A percentile compares a stretch with the other conserved stretches of the same genome.
Evolutionary conservation across 2,329 filamentous ascomycete genomes (phyloP).

Genomic region (Penicillium oxalicum): DNA sequence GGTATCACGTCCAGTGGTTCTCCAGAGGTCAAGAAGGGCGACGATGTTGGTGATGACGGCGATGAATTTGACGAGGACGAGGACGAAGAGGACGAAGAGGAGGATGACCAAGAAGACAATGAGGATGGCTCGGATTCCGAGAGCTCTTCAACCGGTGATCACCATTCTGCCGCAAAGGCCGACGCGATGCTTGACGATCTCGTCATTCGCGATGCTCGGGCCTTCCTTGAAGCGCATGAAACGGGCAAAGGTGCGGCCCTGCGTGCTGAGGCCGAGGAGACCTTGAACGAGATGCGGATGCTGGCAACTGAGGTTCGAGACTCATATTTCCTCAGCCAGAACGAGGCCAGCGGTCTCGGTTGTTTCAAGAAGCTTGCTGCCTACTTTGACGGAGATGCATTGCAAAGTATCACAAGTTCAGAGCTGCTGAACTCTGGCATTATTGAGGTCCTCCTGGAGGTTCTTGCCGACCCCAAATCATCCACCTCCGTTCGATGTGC

Average conservation of each 20-base stretch:
- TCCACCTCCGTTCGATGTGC: slow-evolving; percentile 46
- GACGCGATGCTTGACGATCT: slow-evolving; percentile 58
- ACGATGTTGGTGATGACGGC: slow-evolving; percentile 49
- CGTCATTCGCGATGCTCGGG: slow-evolving; percentile 71
- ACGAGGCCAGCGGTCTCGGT: slow-evolving; percentile 48
- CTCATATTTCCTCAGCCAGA: slow-evolving; percentile 54
- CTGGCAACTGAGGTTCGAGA: slow-evolving; percentile 66
- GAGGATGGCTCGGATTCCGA: slow-evolving; percentile 59
- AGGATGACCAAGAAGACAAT: slow-evolving; percentile 44
- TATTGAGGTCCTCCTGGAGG: slow-evolving; percentile 72
- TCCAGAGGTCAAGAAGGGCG: slow-evolving; percentile 22
- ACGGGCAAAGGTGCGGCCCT: slow-evolving; percentile 66
- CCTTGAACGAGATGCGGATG: slow-evolving; percentile 64
- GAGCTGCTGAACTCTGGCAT: slow-evolving; percentile 88
- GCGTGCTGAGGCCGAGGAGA: slow-evolving; percentile 71
- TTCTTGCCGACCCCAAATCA: slow-evolving; percentile 62
- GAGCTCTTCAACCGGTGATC: slow-evolving; percentile 52
- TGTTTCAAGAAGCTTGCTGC: slow-evolving; percentile 71
- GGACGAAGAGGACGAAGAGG: slow-evolving; percentile 46
- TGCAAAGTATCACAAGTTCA: slow-evolving; percentile 92
- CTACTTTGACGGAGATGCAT: slow-evolving; percentile 81
- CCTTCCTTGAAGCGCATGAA: slow-evolving; percentile 78
- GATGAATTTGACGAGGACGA: slow-evolving; percentile 44
- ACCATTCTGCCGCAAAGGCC: slow-evolving; percentile 33
- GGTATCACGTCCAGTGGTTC: slow-evolving; percentile 14